These are phyloP conservation scores for Pseudevernia furfuracea DNA, from an alignment of 495 filamentous ascomycete genomes.

Conservation along the genomic window DNA sequence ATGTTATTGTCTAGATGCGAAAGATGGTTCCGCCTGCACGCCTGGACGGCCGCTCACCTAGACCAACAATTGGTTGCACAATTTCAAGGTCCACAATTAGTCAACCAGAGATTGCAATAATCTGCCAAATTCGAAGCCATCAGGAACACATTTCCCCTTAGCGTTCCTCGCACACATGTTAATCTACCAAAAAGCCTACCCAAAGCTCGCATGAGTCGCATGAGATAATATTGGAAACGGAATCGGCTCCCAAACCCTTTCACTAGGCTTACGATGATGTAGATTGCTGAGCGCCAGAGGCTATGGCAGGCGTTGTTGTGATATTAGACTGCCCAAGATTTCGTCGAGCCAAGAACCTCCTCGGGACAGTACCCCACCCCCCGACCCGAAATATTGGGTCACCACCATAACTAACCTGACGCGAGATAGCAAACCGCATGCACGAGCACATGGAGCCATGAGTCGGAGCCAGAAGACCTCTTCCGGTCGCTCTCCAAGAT, in stretches of 20 bases:
- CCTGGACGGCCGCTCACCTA: not conserved
- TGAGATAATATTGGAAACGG: not conserved
- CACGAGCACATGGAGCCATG: slow-evolving; percentile 19
- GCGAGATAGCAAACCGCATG: slow-evolving; percentile 13
- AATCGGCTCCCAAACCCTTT: not conserved
- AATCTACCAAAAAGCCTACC: not conserved
- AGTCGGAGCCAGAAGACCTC: slow-evolving; percentile 2
- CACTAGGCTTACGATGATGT: not conserved
- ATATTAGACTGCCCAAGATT: not conserved
- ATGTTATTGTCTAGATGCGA: not conserved
- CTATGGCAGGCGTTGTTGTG: not conserved
- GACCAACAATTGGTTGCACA: not conserved
- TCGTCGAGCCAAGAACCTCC: not conserved
- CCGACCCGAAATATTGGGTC: slow-evolving; percentile 1
- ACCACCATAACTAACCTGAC: slow-evolving; percentile 6
- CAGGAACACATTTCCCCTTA: not conserved
- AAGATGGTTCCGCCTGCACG: not conserved
- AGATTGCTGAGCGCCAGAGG: not conserved
- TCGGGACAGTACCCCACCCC: not conserved
- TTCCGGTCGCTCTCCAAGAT: not conserved
- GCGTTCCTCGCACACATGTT: not conserved
- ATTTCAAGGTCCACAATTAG: not conserved
- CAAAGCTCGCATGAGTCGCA: not conserved
- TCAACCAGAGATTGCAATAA: not conserved
- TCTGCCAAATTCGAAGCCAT: slow-evolving; percentile 1